These are phyloP conservation scores for Colletotrichum tamarilloi DNA, from an alignment of 2,329 filamentous ascomycete genomes.

Conservation along the genomic window DNA sequence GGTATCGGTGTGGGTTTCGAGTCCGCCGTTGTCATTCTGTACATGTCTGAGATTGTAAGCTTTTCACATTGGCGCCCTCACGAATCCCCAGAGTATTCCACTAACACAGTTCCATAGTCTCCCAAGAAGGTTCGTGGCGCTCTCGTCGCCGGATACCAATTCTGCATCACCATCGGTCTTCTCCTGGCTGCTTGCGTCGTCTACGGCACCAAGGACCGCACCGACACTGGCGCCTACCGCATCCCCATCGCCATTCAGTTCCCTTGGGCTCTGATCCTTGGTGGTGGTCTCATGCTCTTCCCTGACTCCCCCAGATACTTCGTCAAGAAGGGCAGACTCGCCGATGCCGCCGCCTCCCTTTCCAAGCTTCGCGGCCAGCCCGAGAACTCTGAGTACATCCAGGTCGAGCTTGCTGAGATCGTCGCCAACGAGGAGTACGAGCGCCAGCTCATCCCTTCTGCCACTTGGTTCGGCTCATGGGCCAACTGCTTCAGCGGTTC, in stretches of 20 bases:
- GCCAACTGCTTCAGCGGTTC: conserved; percentile 74
- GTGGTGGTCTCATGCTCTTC: conserved; percentile 76
- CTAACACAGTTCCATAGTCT: conserved; percentile 45
- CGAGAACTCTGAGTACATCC: conserved; percentile 77
- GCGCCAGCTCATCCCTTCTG: conserved; percentile 72
- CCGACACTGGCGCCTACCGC: conserved; percentile 76
- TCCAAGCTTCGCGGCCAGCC: conserved; percentile 80
- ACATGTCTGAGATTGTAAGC: conserved; percentile 85
- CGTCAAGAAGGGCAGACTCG: conserved; percentile 80
- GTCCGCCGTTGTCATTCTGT: conserved; percentile 83
- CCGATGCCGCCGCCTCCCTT: conserved; percentile 71
- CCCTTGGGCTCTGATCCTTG: conserved; percentile 82
- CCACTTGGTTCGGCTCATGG: conserved; percentile 77
- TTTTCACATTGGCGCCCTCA: neutral
- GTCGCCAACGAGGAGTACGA: conserved; percentile 92
- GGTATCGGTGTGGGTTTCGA: conserved; percentile 85
- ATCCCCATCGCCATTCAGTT: conserved; percentile 87
- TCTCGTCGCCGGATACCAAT: conserved; percentile 85
- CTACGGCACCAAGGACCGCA: conserved; percentile 74
- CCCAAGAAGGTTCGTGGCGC: conserved; percentile 81
- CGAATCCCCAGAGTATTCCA: neutral
- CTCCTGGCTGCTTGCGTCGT: conserved; percentile 79
- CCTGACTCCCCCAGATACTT: conserved; percentile 89
- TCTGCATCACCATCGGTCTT: conserved; percentile 84
- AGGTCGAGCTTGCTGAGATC: conserved; percentile 84